Evolutionary conservation across 208 protist species (phyloP).

Genomic region (Crithidia acanthocephali): DNA sequence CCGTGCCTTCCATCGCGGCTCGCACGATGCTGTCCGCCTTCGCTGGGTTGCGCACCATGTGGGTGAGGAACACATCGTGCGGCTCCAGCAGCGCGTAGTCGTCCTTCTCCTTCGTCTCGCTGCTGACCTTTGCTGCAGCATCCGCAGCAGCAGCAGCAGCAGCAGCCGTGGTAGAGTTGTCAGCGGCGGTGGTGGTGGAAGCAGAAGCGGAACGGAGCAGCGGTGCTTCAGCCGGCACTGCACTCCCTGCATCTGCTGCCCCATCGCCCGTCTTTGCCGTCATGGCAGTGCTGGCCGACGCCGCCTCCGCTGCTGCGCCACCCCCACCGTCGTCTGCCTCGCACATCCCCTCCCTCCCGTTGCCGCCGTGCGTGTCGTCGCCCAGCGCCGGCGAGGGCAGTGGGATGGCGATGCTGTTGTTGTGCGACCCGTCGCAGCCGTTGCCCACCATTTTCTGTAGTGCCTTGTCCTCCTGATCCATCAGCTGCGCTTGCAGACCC

Average conservation of each 20-base stretch:
- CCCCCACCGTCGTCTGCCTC: background rate
- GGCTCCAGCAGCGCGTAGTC: conserved; percentile 36
- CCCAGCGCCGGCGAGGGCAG: conserved; percentile 1
- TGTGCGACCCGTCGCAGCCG: background rate
- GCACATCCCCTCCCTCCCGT: background rate
- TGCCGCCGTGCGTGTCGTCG: background rate
- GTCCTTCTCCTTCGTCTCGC: background rate
- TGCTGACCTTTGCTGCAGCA: background rate
- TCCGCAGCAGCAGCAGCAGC: background rate
- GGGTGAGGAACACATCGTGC: conserved; percentile 43
- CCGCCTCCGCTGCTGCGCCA: background rate
- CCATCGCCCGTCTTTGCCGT: too few relatives aligned
- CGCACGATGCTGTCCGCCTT: conserved; percentile 39
- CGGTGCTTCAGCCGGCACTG: too few relatives aligned
- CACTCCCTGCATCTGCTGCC: too few relatives aligned
- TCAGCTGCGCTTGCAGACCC: conserved; percentile 14
- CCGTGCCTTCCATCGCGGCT: conserved; percentile 45
- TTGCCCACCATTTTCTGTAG: conserved; percentile 17
- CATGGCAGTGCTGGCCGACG: too few relatives aligned
- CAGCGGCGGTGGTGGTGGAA: too few relatives aligned
- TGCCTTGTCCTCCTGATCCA: conserved; percentile 4
- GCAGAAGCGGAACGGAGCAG: too few relatives aligned
- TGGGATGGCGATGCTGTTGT: conserved; percentile 18
- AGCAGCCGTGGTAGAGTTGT: too few relatives aligned
- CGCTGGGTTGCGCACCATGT: conserved; percentile 29